Percentiles rank a stretch among this genome's conserved stretches.
These are phyloP conservation scores for Meripilus lineatus DNA, from an alignment of 1,284 basidiomycete species.

Conservation along the genomic window DNA sequence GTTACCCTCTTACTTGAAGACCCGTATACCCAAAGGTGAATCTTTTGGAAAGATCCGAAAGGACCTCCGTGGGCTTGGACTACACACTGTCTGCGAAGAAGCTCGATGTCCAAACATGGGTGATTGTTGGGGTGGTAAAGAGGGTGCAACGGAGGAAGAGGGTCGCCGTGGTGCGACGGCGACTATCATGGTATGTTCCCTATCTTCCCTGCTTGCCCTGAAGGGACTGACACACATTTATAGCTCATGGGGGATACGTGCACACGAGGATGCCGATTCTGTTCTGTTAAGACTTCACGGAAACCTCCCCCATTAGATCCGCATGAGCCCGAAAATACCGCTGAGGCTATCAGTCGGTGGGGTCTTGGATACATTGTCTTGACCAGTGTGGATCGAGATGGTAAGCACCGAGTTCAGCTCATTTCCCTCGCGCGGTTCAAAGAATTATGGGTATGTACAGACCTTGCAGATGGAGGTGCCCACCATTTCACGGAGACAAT, in stretches of 20 bases:
- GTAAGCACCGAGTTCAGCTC: slow-evolving; percentile 36
- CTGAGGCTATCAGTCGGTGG: slow-evolving; percentile 98
- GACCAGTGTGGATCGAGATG: slow-evolving; percentile 96
- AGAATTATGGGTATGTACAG: slow-evolving; percentile 34
- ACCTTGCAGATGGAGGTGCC: slow-evolving; percentile 89
- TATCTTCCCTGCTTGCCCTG: slow-evolving; percentile 2
- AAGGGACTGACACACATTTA: slow-evolving; percentile 5
- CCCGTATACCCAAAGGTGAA: slow-evolving; percentile 84
- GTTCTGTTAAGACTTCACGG: slow-evolving; percentile 93
- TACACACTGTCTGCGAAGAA: slow-evolving; percentile 99
- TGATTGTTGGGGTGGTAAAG: slow-evolving; percentile 96
- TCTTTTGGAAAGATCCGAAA: slow-evolving; percentile 94
- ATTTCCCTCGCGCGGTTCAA: slow-evolving; percentile 4
- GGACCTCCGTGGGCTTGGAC: slow-evolving; percentile 85
- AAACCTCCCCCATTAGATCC: slow-evolving; percentile 89
- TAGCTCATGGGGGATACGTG: slow-evolving; percentile 99
- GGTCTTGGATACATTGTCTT: slow-evolving; percentile 98
- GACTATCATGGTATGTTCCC: slow-evolving; percentile 88
- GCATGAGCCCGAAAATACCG: slow-evolving; percentile 97
- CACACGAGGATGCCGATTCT: slow-evolving; percentile 96
- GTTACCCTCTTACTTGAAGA: slow-evolving; percentile 90
- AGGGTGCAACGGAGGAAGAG: slow-evolving; percentile 65
- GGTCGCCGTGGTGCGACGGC: slow-evolving; percentile 87
- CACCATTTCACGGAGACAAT: slow-evolving; percentile 96
- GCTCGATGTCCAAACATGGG: slow-evolving; percentile 99